These are phyloP conservation scores for Kodamaea fukazawae DNA, from an alignment of 805 yeast genomes.

Conservation along the genomic window DNA sequence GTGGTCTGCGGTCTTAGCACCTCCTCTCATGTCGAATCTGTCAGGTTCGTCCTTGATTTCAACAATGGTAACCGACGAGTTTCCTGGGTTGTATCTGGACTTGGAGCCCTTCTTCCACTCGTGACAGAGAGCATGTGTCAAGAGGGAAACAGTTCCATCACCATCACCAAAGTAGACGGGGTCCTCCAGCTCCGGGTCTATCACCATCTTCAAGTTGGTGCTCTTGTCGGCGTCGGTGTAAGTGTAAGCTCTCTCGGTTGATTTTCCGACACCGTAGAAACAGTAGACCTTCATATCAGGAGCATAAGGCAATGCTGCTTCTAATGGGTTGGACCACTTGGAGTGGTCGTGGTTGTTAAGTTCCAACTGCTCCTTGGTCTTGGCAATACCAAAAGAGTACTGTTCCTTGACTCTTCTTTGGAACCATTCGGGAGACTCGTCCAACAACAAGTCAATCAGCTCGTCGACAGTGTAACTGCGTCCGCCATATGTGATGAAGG, in stretches of 20 bases:
- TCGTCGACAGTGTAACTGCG: conserved; percentile 60
- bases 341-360: conserved; percentile 66
- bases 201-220: conserved; percentile 61
- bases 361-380: conserved; percentile 53
- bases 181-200: conserved; percentile 58
- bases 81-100: conserved; percentile 78
- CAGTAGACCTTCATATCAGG: conserved; percentile 88
- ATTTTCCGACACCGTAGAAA: conserved; percentile 94
- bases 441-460: conserved; percentile 63
- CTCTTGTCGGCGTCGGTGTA: conserved; percentile 63
- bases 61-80: conserved; percentile 68
- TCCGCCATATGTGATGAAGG: conserved; percentile 11
- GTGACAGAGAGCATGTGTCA: conserved; percentile 89
- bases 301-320: conserved; percentile 87
- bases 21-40: conserved; percentile 91
- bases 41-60: conserved; percentile 95
- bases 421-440: conserved; percentile 77
- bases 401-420: conserved; percentile 58
- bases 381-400: conserved; percentile 78
- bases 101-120: conserved; percentile 70
- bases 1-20: conserved; percentile 96
- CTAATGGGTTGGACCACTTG: conserved; percentile 94
- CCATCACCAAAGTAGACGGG: conserved; percentile 88
- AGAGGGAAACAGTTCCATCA: conserved; percentile 88
- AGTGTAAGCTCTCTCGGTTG: conserved; percentile 90